Base-by-base conservation (phyloP, 768 basidiomycete species). In the Tylopilus felleus region DNA sequence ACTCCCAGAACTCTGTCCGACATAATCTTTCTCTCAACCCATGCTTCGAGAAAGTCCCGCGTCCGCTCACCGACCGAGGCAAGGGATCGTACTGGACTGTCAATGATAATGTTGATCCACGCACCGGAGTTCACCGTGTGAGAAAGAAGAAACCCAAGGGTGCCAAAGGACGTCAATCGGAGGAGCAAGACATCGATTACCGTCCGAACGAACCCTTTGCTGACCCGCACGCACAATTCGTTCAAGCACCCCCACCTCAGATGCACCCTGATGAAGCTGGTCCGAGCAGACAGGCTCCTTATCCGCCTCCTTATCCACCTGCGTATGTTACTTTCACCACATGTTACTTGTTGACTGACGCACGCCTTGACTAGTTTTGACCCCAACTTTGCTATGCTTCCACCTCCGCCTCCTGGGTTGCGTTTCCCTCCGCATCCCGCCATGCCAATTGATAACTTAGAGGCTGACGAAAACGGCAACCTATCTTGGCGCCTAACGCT, bases 51-150 rank as follows among this genome's bases (percentile, higher is more conserved):
- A 93, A 93, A 71, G 88, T 93, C 5, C 86, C 91, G 3, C 87
- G 91, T n/a, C 91, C 91, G 13, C 80, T 93, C 60, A 93, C 91
- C 7, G 91, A 93, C 64, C 85, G 91, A 48, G 91, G 91, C 49
- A 93, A 93, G 65, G 91, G 91, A 21, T 92, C 89, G 0, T 93
- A 93, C 65, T 93, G 91, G 91, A 92, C 90, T 0, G 91, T 93
- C 57, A 91, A 93, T 63, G 90, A 93, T 63, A 88, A 88, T 62
- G 88, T 93, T 41, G 90, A 93, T 64, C 90, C 90, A 46, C 87
- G 90, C 38, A 92, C 91, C 4, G 91, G 91, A 33, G 91, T 93
- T 29, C 91, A 93, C 65, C 84, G 91, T 23, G 80, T 92, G 50
- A 86, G 91, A 65, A 93, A 93, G 74, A 93, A 92, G 78, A 90